Evolutionary conservation across 768 basidiomycete genomes (phyloP), one percentile per base, ranked within the genome.

Genomic region (Fomitopsis serialis): DNA sequence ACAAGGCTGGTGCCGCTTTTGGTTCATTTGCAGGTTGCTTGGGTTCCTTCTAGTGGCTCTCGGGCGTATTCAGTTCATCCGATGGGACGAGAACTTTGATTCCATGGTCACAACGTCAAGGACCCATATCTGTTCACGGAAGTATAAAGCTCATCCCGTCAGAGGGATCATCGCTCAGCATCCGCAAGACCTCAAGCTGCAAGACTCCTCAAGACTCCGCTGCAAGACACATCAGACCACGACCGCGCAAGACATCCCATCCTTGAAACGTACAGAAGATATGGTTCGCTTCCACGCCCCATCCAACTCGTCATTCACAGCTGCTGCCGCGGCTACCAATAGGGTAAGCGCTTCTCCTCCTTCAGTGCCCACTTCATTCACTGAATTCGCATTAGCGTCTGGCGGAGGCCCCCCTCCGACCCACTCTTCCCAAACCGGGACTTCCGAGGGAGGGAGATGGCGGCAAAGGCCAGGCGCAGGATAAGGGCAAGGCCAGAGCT

Each of bases 211-310:
- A 53, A 53, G 21, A 37, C 21, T 10, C 32, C 45, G 53, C 40
- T n/a, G 5, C 17, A 35, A 17, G 19, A 6, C 11, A 32, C 29
- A 5, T 11, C 29, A 32, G 29, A 5, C 11, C 11, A 32, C 29
- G 11, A 32, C 29, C 29, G 29, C 29, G 5, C 29, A 5, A 32
- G 29, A 5, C 29, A 11, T 11, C 11, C 5, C 6, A 32, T 32
- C 29, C 29, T 6, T 32, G 11, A 5, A 32, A 32, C 29, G 5
- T 6, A 6, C 11, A 19, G 37, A 15, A 40, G 46, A 27, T 21
- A 58, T 58, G 58, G 36, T 47, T 17, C 58, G 58, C 45, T 55
- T 53, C 49, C 51, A 54, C 12, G 49, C 48, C 34, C 54, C 58
- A 6, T 50, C 58, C 21, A 13, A 22, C 8, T 53, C 54, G 15